Base-by-base conservation (phyloP, 1,284 basidiomycete genomes). In the Trametes sp. region DNA sequence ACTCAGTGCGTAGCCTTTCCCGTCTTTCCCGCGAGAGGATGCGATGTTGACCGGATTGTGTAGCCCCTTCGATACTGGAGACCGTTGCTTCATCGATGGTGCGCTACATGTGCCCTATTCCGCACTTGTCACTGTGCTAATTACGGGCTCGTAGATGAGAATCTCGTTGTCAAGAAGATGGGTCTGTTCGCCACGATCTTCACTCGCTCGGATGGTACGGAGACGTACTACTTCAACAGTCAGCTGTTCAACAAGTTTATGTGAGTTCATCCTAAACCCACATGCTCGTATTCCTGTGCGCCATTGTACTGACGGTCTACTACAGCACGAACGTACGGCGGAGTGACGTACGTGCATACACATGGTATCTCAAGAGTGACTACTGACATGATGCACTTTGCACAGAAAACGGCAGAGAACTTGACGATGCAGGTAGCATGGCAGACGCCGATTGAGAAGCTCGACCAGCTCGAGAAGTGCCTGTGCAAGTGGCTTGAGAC, bases 171-270 rank as follows among this genome's bases (percentile, higher is more conserved):
- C 42, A 92, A 90, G 75, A 89, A 87, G 76, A 91, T 92, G 82
- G 87, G 86, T 0, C 73, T 92, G 44, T 90, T 91, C 67, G 89
- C 89, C 24, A 92, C 89, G 2, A 81, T 88, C 24, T 92, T 92
- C 69, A 74, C 82, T 26, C 86, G 89, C 26, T 70, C 80, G 6
- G 90, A 92, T 68, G 90, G 90, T 16, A 88, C 87, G 10, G 87
- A 90, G 70, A 85, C 88, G 10, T 92, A 92, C 70, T 92, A 91
- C 70, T 92, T 87, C 76, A 92, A 92, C 77, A 89, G 87, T 66
- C 86, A 87, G 66, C 78, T 92, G 16, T 89, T 88, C 73, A 83
- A 74, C 57, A 89, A 88, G 71, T 90, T 92, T 74, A 90, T 92
- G 88, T 88, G 70, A 62, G 23, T 8, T 48, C n/a, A 10, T 67